Evolutionary conservation across 441 rosid species (phyloP), one percentile per base, ranked within the genome.

Genomic region (Gossypium lobatum): DNA sequence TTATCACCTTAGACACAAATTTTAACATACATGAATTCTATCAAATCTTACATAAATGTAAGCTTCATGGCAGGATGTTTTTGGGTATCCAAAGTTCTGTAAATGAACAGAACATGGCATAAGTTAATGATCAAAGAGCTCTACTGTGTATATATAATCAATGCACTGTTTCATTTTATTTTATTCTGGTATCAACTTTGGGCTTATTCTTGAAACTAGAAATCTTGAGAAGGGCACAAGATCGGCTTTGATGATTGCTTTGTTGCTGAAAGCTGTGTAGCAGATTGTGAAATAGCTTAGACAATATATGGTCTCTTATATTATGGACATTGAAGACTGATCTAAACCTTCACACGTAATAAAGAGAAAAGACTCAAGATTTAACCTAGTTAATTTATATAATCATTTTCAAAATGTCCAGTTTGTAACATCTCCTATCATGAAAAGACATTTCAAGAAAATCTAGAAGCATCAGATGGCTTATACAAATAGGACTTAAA

Each of bases 31-130:
- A 10, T 10, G 13, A 45, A 45, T 11, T 45, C 37, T 45, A 45
- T 45, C 60, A 20, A 55, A 53, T n/a, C 6, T 16, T 53, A 53
- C 59, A 77, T 74, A 75, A 64, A 75, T 59, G 28, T 69, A 50
- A 5, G 79, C 78, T 73, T 28, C 67, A 69, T 57, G 60, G 73
- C 77, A 55, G 79, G 65, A 77, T 73, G 66, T 66, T 59, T 76
- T 55, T 72, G 68, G 82, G 82, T 68, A 82, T 80, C 85, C 88
- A 75, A 82, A 68, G 88, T 48, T 67, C 26, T 25, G 0, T 14
- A 48, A 66, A 46, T 21, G 39, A 37, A 34, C 25, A 63, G 50
- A 63, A 57, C 1, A 9, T 16, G 10, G 37, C 37, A 31, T 6
- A 31, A 31, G 37, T 31, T 31, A 31, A 31, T 7, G 0, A 62